Conservation (phyloP, 1,139 yeast species). For the Candida freyschussii region DNA sequence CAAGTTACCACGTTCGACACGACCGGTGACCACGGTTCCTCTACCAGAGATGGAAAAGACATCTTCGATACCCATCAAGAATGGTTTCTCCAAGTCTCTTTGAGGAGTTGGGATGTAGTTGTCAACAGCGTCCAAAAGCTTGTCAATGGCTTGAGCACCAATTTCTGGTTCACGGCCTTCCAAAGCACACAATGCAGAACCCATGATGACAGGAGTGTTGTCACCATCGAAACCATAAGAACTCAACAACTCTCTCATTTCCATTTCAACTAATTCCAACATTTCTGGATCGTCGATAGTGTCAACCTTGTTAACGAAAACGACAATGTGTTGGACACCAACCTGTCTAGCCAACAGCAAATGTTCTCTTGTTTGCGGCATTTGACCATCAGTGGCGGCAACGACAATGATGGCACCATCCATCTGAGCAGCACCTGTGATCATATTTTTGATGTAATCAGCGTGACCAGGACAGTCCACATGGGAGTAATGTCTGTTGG, state of each 20-base stretch:
- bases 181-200: conserved; percentile 96
- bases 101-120: conserved; percentile 92
- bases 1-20: conserved; percentile 96
- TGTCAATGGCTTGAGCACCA: conserved; percentile 79
- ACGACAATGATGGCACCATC: conserved; percentile 99
- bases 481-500: conserved; percentile 90
- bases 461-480: conserved; percentile 98
- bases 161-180: conserved; percentile 87
- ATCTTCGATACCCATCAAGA: conserved; percentile 96
- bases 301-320: conserved; percentile 96
- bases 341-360: conserved; percentile 97
- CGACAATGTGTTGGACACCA: conserved; percentile 97
- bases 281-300: conserved; percentile 98
- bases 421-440: conserved; percentile 99
- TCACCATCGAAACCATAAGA: conserved; percentile 98
- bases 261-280: conserved; percentile 99
- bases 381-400: conserved; percentile 98
- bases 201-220: conserved; percentile 96
- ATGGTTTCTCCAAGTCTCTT: conserved; percentile 95
- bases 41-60: conserved; percentile 98
- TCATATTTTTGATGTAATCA: conserved; percentile 98
- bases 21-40: conserved; percentile 98
- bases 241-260: conserved; percentile 93
- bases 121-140: conserved; percentile 88
- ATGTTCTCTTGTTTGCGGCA: conserved; percentile 99